phyloP scores from a whole-genome alignment of 2,329 filamentous ascomycete species.

The Trichothecium sympodiale region DNA sequence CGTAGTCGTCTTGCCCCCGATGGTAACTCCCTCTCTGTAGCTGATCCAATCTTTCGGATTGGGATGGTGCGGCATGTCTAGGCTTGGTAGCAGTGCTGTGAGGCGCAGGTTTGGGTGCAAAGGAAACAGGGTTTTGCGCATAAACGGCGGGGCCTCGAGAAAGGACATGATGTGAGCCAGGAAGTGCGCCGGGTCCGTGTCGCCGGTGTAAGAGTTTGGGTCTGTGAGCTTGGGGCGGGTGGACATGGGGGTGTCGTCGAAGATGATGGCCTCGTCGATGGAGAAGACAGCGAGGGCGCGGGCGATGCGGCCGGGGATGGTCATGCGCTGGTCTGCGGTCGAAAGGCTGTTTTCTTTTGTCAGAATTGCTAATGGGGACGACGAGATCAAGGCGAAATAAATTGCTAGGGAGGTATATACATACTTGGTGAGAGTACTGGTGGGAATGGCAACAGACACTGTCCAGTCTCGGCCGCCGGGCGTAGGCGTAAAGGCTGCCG shows the following conservation, averaged over 20 bases:
- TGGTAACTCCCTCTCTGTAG: slow-evolving; percentile 68
- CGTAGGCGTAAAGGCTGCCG: slow-evolving; percentile 54
- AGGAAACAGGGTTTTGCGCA: slow-evolving; percentile 65
- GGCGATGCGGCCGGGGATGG: slow-evolving; percentile 63
- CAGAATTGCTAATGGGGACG: slow-evolving; percentile 1
- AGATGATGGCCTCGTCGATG: slow-evolving; percentile 75
- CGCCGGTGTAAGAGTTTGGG: slow-evolving; percentile 49
- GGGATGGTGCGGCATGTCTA: slow-evolving; percentile 81
- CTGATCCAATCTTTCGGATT: slow-evolving; percentile 65
- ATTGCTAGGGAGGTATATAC: slow-evolving; percentile 6
- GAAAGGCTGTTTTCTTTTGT: slow-evolving; percentile 41
- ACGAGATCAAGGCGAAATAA: background rate
- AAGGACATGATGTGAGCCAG: slow-evolving; percentile 69
- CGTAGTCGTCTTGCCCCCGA: slow-evolving; percentile 31
- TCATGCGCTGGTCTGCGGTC: slow-evolving; percentile 65
- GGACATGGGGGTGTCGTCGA: slow-evolving; percentile 52
- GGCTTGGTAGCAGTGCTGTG: slow-evolving; percentile 61
- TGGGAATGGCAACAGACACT: slow-evolving; percentile 66
- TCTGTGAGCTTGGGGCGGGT: slow-evolving; percentile 36
- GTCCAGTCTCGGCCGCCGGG: slow-evolving; percentile 58
- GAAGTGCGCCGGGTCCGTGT: slow-evolving; percentile 68
- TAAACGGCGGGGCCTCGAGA: slow-evolving; percentile 74
- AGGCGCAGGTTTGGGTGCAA: slow-evolving; percentile 67
- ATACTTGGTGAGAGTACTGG: slow-evolving; percentile 66
- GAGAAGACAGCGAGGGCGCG: slow-evolving; percentile 74